Evolutionary conservation across 805 yeast genomes (phyloP), one percentile per base, ranked within the genome.

Genomic region (Tetrapisispora taiwanensis): DNA sequence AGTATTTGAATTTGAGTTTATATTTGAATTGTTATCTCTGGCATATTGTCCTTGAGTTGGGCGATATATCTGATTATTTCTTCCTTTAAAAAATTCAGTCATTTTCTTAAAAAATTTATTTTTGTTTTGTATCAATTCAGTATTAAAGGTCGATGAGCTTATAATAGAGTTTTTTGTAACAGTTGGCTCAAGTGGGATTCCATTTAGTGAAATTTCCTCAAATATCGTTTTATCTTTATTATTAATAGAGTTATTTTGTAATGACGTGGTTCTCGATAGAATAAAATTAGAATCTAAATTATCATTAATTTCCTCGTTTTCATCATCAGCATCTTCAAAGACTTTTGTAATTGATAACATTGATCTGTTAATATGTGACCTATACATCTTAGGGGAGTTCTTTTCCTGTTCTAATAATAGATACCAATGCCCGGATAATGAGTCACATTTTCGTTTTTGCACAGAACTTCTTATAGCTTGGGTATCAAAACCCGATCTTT

Each of bases 401-500:
- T 50, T 61, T 42, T 69, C 71, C 30, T 64, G 62, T 44, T 83
- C 86, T 26, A 81, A 62, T 15, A 79, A 62, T 17, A 86, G 66
- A 38, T 79, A 79, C 81, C 89, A 87, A 46, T 81, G 70, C 0
- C 90, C 95, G 13, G 84, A 76, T 14, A 84, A 65, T 0, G 86
- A 69, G 60, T 84, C 92, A 62, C 85, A 76, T 45, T 80, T 77
- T 39, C 74, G 72, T 45, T 73, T 70, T 26, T 65, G 54, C 3
- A 87, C 78, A 26, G 83, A 74, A 8, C 73, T 67, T 51, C 76
- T 77, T 28, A 88, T 64, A 1, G 71, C 62, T 13, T 78, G 81
- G 2, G 73, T 70, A 56, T 84, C 84, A 31, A 86, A 66, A n/a
- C 85, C 82, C 22, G 77, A 60, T 46, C 76, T 71, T 36, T 73